Conservation (phyloP, 331 rosid species). For the Pyrus hybrid region DNA sequence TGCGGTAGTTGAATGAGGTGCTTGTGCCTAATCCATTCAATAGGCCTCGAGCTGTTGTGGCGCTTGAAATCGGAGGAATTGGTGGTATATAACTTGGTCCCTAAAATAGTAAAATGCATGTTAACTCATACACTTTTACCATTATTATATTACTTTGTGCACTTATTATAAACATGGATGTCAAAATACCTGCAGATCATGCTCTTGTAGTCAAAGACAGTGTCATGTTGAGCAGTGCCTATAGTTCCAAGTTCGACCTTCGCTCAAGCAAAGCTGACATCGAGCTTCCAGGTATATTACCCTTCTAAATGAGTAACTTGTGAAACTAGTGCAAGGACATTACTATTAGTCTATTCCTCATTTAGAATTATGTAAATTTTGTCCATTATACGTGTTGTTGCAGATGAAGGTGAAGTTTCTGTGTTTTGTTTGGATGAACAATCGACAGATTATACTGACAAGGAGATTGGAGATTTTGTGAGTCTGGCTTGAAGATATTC, state of each 20-base stretch:
- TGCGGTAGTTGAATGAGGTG: slow-evolving; percentile 73
- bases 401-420: slow-evolving; percentile 53
- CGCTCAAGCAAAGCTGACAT: slow-evolving; percentile 53
- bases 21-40: slow-evolving; percentile 84
- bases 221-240: slow-evolving; percentile 37
- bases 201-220: slow-evolving; percentile 33
- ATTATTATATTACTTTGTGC: not conserved
- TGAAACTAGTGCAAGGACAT: not conserved
- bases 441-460: slow-evolving; percentile 32
- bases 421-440: slow-evolving; percentile 59
- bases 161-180: slow-evolving; percentile 3
- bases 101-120: slow-evolving; percentile 1
- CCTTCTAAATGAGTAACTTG: not conserved
- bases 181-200: slow-evolving; percentile 40
- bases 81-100: slow-evolving; percentile 42
- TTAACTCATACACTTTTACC: not conserved
- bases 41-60: slow-evolving; percentile 75
- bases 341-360: not conserved
- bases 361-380: not conserved
- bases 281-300: slow-evolving; percentile 50
- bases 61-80: slow-evolving; percentile 69
- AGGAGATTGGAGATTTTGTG: slow-evolving; percentile 53
- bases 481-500: slow-evolving; percentile 26
- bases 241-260: slow-evolving; percentile 23
- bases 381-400: not conserved